A percentile compares a stretch with the other conserved stretches of the same genome.
These are phyloP conservation scores for Flueggea neowawraea DNA, from an alignment of 441 rosid genomes.

Conservation along the genomic window DNA sequence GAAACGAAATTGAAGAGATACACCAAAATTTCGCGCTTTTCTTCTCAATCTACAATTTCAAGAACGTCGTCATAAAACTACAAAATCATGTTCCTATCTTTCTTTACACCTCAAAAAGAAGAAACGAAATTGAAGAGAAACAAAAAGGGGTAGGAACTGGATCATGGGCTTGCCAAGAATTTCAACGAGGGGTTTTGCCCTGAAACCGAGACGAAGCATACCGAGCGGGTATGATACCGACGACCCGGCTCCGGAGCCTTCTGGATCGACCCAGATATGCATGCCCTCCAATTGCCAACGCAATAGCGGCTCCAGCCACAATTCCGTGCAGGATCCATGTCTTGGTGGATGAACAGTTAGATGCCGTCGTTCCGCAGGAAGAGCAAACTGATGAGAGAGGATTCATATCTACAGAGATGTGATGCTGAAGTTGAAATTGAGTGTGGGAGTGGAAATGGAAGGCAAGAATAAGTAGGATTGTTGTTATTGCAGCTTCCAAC, in stretches of 20 bases:
- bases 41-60: too few relatives aligned
- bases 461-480: too few relatives aligned
- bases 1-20: too few relatives aligned
- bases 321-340: slow-evolving; percentile 68
- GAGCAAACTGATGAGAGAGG: slow-evolving; percentile 6
- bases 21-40: neutral
- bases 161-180: too few relatives aligned
- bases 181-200: too few relatives aligned
- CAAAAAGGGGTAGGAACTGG: slow-evolving; percentile 46
- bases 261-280: slow-evolving; percentile 53
- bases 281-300: slow-evolving; percentile 56
- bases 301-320: too few relatives aligned
- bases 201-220: slow-evolving; percentile 84
- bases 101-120: neutral
- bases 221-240: slow-evolving; percentile 92
- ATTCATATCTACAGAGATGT: too few relatives aligned
- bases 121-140: slow-evolving; percentile 1
- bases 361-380: slow-evolving; percentile 22
- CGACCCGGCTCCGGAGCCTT: slow-evolving; percentile 77
- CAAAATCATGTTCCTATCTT: too few relatives aligned
- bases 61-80: too few relatives aligned
- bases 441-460: too few relatives aligned
- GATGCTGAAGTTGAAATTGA: too few relatives aligned
- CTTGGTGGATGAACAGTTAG: slow-evolving; percentile 32
- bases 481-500: too few relatives aligned